Evolutionary conservation across 1,284 basidiomycete genomes (phyloP).

Genomic region (Trametes hirsuta): DNA sequence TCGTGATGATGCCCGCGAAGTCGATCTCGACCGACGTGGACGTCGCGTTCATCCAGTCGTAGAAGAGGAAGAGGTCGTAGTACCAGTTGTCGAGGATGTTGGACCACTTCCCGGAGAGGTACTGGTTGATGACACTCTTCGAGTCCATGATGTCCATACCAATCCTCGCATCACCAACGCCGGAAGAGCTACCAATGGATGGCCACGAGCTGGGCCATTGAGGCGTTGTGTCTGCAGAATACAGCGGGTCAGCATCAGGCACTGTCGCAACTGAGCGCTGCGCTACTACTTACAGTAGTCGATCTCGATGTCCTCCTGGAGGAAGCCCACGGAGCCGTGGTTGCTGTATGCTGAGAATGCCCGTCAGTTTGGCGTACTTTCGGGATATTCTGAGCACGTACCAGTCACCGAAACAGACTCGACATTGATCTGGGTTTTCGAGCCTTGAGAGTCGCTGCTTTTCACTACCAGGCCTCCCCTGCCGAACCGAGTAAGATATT

Average conservation of each 20-base stretch:
- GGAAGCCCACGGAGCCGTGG: constrained; percentile 10
- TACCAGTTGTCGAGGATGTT: constrained; percentile 19
- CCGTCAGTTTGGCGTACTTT: neutral
- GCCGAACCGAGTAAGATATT: neutral
- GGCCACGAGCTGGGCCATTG: constrained; percentile 17
- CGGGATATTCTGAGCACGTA: neutral
- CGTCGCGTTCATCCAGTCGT: constrained; percentile 15
- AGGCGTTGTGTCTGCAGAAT: neutral
- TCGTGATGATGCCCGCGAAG: constrained; percentile 19
- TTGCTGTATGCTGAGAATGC: constrained; percentile 1
- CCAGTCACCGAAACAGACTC: constrained; percentile 13
- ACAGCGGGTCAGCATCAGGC: neutral
- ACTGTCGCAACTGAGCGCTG: neutral
- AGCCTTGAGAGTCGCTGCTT: constrained; percentile 7
- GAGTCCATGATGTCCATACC: constrained; percentile 22
- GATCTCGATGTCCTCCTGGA: constrained; percentile 17
- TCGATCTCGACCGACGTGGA: constrained; percentile 7
- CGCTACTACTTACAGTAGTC: constrained; percentile 15
- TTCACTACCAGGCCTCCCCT: constrained; percentile 19
- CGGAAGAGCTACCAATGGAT: constrained; percentile 5
- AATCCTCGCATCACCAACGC: constrained; percentile 7
- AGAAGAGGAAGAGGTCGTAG: constrained; percentile 22
- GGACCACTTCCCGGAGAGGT: constrained; percentile 18
- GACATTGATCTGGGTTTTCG: constrained; percentile 9
- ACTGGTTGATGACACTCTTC: constrained; percentile 19